These are phyloP conservation scores for Lodderomyces beijingensis DNA, from an alignment of 1,139 yeast species.

Conservation along the genomic window DNA sequence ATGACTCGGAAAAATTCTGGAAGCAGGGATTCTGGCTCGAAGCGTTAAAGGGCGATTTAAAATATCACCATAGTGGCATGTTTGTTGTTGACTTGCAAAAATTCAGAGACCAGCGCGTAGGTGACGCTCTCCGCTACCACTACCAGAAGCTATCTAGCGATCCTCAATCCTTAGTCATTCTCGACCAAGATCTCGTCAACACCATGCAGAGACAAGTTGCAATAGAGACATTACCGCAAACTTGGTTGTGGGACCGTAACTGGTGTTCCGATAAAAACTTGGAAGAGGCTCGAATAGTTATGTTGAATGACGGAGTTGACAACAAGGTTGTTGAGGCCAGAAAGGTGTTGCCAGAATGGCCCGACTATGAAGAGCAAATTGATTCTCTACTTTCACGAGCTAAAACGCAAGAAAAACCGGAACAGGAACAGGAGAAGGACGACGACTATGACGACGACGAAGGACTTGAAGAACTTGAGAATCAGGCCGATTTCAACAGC, in stretches of 20 bases:
- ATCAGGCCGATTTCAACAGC: not conserved
- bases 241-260: conserved; percentile 92
- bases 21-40: conserved; percentile 86
- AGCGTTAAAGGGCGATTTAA: conserved; percentile 51
- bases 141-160: conserved; percentile 81
- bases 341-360: conserved; percentile 78
- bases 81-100: conserved; percentile 72
- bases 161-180: conserved; percentile 69
- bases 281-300: conserved; percentile 67
- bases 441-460: conserved; percentile 5
- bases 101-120: conserved; percentile 66
- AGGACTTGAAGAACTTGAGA: conserved; percentile 2
- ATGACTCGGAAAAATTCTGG: conserved; percentile 87
- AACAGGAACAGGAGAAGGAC: conserved; percentile 4
- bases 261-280: conserved; percentile 77
- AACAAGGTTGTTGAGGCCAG: conserved; percentile 70
- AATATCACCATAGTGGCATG: conserved; percentile 82
- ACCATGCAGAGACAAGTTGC: conserved; percentile 67
- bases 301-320: conserved; percentile 38
- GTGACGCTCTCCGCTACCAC: conserved; percentile 78
- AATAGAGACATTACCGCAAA: conserved; percentile 70
- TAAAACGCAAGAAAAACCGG: not conserved
- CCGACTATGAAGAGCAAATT: conserved; percentile 53
- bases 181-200: conserved; percentile 92
- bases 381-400: conserved; percentile 5